These are phyloP conservation scores for Ceratocystis destructans DNA, from an alignment of 2,329 filamentous ascomycete species.

Conservation along the genomic window DNA sequence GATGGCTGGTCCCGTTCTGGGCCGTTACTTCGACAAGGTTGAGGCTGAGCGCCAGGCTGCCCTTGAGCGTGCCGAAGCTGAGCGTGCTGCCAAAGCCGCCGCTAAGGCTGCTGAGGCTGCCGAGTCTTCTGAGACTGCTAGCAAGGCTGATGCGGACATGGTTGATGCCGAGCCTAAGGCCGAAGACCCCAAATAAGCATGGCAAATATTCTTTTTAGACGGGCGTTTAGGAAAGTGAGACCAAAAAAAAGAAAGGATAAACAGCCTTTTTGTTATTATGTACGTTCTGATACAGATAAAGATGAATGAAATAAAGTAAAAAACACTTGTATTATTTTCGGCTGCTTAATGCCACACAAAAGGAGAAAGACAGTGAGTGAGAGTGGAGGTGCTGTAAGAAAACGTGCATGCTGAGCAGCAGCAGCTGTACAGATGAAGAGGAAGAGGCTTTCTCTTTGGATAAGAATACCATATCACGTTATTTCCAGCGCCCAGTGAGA, in stretches of 20 bases:
- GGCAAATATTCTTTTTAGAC: constrained; percentile 11
- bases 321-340: neutral
- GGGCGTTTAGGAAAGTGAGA: constrained; percentile 5
- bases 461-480: neutral
- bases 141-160: constrained; percentile 49
- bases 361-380: neutral
- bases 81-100: constrained; percentile 55
- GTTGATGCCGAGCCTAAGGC: constrained; percentile 45
- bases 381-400: neutral
- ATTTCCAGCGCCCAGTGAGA: neutral
- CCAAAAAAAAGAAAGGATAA: constrained; percentile 9
- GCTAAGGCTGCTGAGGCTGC: constrained; percentile 41
- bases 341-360: neutral
- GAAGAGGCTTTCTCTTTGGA: too few species aligned
- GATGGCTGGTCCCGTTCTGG: constrained; percentile 78
- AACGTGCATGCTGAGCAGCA: neutral
- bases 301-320: constrained; percentile 12
- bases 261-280: constrained; percentile 7
- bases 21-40: constrained; percentile 90
- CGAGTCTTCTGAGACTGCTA: constrained; percentile 30
- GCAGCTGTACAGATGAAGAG: neutral
- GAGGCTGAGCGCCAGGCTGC: constrained; percentile 71
- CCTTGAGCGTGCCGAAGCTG: constrained; percentile 64
- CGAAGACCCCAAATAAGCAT: constrained; percentile 27
- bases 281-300: constrained; percentile 12